Base-by-base conservation (phyloP, 108 stramenopile species). In the Cylindrotheca fusiformis region DNA sequence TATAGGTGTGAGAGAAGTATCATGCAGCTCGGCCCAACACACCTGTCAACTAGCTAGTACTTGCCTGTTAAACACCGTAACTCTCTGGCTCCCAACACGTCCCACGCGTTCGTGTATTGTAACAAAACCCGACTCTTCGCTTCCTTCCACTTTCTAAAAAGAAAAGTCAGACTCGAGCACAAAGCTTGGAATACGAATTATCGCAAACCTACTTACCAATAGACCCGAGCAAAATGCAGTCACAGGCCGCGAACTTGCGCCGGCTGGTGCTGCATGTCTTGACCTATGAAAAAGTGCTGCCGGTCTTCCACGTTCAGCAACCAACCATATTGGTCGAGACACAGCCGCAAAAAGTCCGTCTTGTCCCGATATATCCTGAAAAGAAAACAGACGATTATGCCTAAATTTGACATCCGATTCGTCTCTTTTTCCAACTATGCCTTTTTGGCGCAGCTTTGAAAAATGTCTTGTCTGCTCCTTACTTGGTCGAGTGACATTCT, bases 51-150 rank as follows among this genome's bases (percentile, higher is more conserved):
- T 19, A n/a, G 32, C 27, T 22, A 12, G 41, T 55, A 59, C 77
- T 62, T 65, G 71, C 53, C 86, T 87, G 61, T 74, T 75, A 55
- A 82, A 90, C 10, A 87, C 54, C 22, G 92, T 90, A 20, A 94
- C 52, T 29, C 92, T 48, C 73, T 94, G 92, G 51, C 85, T 90
- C 19, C 92, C 92, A 68, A 90, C 79, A 28, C 87, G 69, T 24
- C 92, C 92, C 63, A 94, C 90, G 27, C 92, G 75, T 69, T 94
- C 92, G 59, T 94, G 92, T 18, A 94, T 32, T 23, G 92, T 88
- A 44, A 94, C 65, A 68, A 86, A 94, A 12, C 85, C 87, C 25
- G 51, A 66, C n/a, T 73, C 54, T n/a, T 26, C 19, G n/a, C n/a
- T n/a, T n/a, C n/a, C n/a, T 50, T n/a, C 21, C 26, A 24, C 31